Conservation (phyloP, 2,329 filamentous ascomycete species). For the Cladosporium sp. region DNA sequence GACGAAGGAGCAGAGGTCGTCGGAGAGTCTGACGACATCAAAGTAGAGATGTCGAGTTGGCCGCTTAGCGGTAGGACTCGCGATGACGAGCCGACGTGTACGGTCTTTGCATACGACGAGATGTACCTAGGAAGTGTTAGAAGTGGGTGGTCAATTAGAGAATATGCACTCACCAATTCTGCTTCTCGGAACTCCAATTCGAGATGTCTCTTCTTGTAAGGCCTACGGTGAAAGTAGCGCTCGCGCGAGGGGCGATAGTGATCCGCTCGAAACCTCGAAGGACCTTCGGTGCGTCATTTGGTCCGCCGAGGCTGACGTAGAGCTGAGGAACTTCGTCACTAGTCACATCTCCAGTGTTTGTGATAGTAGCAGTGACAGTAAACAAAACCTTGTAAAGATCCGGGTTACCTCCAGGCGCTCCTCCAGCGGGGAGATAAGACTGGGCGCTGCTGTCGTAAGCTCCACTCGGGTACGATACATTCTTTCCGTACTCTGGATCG, state of each 20-base stretch:
- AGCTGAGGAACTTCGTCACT: conserved; percentile 59
- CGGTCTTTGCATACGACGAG: conserved; percentile 55
- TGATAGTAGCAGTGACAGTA: conserved; percentile 53
- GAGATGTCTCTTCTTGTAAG: conserved; percentile 77
- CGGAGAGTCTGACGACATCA: background rate
- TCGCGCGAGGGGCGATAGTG: conserved; percentile 65
- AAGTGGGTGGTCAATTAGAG: conserved; percentile 1
- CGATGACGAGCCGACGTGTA: conserved; percentile 60
- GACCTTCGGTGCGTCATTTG: conserved; percentile 58
- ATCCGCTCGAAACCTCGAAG: conserved; percentile 80
- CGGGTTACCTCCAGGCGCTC: conserved; percentile 67
- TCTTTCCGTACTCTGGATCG: conserved; percentile 61
- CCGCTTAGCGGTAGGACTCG: conserved; percentile 54
- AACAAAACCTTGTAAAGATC: conserved; percentile 61
- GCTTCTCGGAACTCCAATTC: conserved; percentile 73
- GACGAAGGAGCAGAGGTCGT: background rate
- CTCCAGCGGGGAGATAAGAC: conserved; percentile 63
- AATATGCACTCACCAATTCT: conserved; percentile 65
- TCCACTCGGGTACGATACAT: conserved; percentile 60
- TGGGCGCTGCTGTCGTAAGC: conserved; percentile 39
- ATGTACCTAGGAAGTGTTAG: conserved; percentile 49
- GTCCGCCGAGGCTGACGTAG: conserved; percentile 43
- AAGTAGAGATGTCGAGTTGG: conserved; percentile 21
- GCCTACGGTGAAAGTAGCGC: conserved; percentile 62
- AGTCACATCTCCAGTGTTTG: conserved; percentile 60